phyloP scores from a whole-genome alignment of 352 stramenopile species.

The Blastocystis sp. region DNA sequence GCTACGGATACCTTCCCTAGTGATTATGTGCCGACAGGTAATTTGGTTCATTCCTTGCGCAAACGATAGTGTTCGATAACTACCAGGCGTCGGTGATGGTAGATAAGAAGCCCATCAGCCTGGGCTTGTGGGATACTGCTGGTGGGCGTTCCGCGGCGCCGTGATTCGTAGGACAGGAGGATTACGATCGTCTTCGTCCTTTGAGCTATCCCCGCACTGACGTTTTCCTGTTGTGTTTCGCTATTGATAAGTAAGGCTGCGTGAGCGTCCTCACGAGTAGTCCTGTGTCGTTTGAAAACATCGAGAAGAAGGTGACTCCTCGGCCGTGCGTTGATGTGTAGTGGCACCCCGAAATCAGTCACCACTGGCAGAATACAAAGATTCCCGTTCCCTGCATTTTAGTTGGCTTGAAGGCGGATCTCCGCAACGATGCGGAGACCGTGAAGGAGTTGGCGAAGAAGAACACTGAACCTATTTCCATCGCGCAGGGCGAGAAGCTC shows the following conservation, averaged over 20 bases:
- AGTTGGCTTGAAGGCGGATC: constrained; percentile 91
- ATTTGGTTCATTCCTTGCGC: constrained; percentile 88
- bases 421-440: constrained; percentile 87
- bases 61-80: constrained; percentile 77
- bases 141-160: constrained; percentile 62
- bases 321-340: constrained; percentile 2
- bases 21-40: constrained; percentile 91
- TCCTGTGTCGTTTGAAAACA: constrained; percentile 91
- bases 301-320: constrained; percentile 88
- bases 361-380: constrained; percentile 76
- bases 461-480: constrained; percentile 78
- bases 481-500: constrained; percentile 83
- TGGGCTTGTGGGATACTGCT: constrained; percentile 94
- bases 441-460: constrained; percentile 86
- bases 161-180: constrained; percentile 83
- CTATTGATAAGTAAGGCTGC: constrained; percentile 79
- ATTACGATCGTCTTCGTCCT: constrained; percentile 92
- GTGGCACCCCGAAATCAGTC: constrained; percentile 77
- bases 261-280: constrained; percentile 75
- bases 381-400: constrained; percentile 89
- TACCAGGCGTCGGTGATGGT: constrained; percentile 81
- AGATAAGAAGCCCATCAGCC: constrained; percentile 90
- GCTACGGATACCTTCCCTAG: constrained; percentile 93
- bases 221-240: constrained; percentile 94
- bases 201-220: constrained; percentile 93